Base-by-base conservation (phyloP, 208 protist genomes). In the Naegleria fowleri region DNA sequence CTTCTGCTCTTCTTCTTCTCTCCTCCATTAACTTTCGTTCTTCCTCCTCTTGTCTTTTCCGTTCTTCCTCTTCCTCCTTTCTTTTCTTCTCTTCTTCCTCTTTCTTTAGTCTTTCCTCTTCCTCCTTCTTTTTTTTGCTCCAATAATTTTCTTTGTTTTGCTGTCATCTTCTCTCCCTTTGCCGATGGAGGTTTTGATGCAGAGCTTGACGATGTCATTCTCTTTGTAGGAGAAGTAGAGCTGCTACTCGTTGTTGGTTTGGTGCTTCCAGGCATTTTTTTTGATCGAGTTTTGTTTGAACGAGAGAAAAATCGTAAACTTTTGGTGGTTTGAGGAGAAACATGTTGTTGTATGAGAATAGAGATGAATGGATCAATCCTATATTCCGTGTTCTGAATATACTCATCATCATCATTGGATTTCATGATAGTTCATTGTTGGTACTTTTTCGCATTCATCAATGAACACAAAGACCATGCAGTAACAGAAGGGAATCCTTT, bases 121-220 rank as follows among this genome's bases (percentile, higher is more conserved):
- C 67, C 25, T 79, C 67, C 67, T 79, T 79, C n/a, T 36, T 79
- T 48, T 25, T 79, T 79, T 79, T 79, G 67, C n/a, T 79, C 67
- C 0, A 79, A 29, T 67, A 67, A 15, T 67, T 67, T 67, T 67
- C 22, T 67, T 67, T 67, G 55, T 67, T 79, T 79, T 36, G 67
- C 67, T 36, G 16, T 36, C n/a, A 36, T 19, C 9, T 79, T 79
- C n/a, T 79, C 67, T 7, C 29, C 29, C 22, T 67, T 67, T 29
- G 55, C 11, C 6, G 67, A 36, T 36, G 67, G 25, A 36, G 67
- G 29, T n/a, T 79, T 29, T 0, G 67, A 36, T 33, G 29, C 25
- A 79, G 67, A 7, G 25, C 6, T 36, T 9, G 7, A n/a, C 4
- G 19, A 13, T 75, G 13, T 0, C 25, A 29, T 29, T 75, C 58